These are phyloP conservation scores for Protomyces gravidus DNA, from an alignment of 1,139 yeast genomes.

Conservation along the genomic window DNA sequence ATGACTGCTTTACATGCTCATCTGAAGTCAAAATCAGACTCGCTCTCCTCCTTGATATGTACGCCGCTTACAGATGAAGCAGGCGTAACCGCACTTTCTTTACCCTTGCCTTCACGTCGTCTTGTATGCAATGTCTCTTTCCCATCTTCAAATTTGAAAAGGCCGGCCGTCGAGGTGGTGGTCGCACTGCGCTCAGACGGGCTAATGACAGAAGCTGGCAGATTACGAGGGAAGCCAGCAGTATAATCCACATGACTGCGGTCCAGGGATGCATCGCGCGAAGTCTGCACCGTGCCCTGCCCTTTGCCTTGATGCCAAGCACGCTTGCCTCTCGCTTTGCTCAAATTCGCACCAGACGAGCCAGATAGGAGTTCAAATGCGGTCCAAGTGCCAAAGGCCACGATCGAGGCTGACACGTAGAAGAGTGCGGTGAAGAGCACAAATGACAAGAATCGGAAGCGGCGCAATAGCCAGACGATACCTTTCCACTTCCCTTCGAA, in stretches of 20 bases:
- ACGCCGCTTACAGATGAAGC: neutral
- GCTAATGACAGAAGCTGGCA: neutral
- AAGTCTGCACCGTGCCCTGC: neutral
- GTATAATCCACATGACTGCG: neutral
- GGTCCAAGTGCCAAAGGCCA: constrained; percentile 11
- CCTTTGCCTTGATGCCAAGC: neutral
- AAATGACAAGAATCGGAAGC: constrained; percentile 13
- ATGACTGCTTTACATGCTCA: too few species aligned
- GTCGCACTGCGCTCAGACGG: neutral
- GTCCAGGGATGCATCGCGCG: neutral
- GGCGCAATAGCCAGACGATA: constrained; percentile 12
- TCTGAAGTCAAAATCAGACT: neutral
- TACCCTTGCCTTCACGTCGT: neutral
- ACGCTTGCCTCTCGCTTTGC: neutral
- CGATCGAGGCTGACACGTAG: constrained; percentile 6
- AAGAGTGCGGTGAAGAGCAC: constrained; percentile 23
- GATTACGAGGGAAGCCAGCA: neutral
- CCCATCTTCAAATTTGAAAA: neutral
- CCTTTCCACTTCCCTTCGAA: constrained; percentile 16
- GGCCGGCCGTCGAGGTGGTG: neutral
- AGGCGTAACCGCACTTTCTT: neutral
- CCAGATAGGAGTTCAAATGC: neutral
- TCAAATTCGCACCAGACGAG: neutral
- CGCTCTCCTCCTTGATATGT: neutral
- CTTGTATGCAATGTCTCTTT: too few species aligned